These are phyloP conservation scores for Xylaria castorea DNA, from an alignment of 495 filamentous ascomycete genomes.

Conservation along the genomic window DNA sequence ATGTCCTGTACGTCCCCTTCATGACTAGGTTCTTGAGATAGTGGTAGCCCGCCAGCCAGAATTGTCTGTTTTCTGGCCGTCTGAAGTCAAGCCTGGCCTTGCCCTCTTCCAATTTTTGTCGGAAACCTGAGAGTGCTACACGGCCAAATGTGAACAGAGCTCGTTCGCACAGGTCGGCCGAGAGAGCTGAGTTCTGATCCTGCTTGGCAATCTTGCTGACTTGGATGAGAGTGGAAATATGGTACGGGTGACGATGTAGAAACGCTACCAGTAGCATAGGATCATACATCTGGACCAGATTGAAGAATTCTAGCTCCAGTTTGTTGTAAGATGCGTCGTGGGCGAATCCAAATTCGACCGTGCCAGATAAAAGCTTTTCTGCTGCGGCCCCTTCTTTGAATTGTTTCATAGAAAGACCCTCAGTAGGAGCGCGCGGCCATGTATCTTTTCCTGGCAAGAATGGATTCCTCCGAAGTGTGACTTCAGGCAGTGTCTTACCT, in stretches of 20 bases:
- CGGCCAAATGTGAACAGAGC: slow-evolving; percentile 93
- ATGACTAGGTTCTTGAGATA: slow-evolving; percentile 83
- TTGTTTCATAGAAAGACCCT: slow-evolving; percentile 84
- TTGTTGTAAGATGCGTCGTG: slow-evolving; percentile 79
- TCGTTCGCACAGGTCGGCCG: slow-evolving; percentile 87
- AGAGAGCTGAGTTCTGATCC: slow-evolving; percentile 81
- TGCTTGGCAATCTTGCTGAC: slow-evolving; percentile 91
- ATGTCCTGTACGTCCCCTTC: slow-evolving; percentile 93
- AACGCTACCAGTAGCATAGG: slow-evolving; percentile 65
- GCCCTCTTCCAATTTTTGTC: slow-evolving; percentile 74
- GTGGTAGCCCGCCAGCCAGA: slow-evolving; percentile 88
- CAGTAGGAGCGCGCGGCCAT: slow-evolving; percentile 83
- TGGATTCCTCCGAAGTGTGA: slow-evolving; percentile 75
- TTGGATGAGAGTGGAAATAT: slow-evolving; percentile 90
- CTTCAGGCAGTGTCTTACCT: slow-evolving; percentile 68
- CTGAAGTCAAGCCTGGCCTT: slow-evolving; percentile 79
- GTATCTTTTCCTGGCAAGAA: slow-evolving; percentile 90
- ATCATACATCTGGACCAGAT: slow-evolving; percentile 81
- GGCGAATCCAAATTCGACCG: slow-evolving; percentile 72
- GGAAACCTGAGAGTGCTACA: slow-evolving; percentile 80
- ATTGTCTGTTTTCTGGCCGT: slow-evolving; percentile 84
- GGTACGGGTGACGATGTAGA: slow-evolving; percentile 64
- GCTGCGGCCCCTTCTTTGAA: slow-evolving; percentile 51
- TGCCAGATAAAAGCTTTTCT: slow-evolving; percentile 47
- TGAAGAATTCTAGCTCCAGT: slow-evolving; percentile 77